Conservation (phyloP, 306 rosid species). For the Trifolium pratense region DNA sequence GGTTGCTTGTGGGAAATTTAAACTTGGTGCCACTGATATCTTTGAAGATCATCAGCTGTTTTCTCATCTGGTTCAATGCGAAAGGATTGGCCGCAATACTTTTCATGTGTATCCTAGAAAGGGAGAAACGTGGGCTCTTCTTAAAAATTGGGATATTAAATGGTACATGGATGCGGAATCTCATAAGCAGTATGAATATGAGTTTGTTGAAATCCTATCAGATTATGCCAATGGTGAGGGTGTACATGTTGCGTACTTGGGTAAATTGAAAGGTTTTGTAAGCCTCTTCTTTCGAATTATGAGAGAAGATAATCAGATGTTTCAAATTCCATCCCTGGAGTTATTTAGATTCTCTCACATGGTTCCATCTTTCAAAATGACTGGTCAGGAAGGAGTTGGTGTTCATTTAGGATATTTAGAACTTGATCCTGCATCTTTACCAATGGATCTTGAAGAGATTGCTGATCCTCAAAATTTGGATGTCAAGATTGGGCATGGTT, state of each 20-base stretch:
- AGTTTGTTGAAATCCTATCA: slow-evolving; percentile 71
- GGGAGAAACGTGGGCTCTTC: slow-evolving; percentile 91
- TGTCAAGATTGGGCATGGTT: slow-evolving; percentile 30
- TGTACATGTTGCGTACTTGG: slow-evolving; percentile 52
- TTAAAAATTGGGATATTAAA: slow-evolving; percentile 78
- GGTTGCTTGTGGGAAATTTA: slow-evolving; percentile 76
- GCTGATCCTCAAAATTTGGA: slow-evolving; percentile 37
- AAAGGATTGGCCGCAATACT: slow-evolving; percentile 42
- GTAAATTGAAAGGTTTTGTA: slow-evolving; percentile 72
- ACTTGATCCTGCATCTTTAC: slow-evolving; percentile 83
- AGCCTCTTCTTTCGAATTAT: slow-evolving; percentile 62
- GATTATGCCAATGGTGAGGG: slow-evolving; percentile 58
- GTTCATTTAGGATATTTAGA: slow-evolving; percentile 73
- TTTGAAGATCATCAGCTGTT: slow-evolving; percentile 58
- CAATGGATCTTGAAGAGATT: slow-evolving; percentile 48
- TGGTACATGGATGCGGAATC: slow-evolving; percentile 53
- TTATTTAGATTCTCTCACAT: slow-evolving; percentile 87
- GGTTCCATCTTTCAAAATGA: slow-evolving; percentile 77
- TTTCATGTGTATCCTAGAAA: slow-evolving; percentile 69
- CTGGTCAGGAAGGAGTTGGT: slow-evolving; percentile 69
- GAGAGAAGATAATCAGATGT: slow-evolving; percentile 40
- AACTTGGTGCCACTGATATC: slow-evolving; percentile 44
- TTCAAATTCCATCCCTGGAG: slow-evolving; percentile 54
- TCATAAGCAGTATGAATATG: slow-evolving; percentile 56
- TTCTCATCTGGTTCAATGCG: slow-evolving; percentile 66